A percentile compares a stretch with the other conserved stretches of the same genome.
phyloP scores from a whole-genome alignment of 306 rosid species.

The Inga leiocalycina region DNA sequence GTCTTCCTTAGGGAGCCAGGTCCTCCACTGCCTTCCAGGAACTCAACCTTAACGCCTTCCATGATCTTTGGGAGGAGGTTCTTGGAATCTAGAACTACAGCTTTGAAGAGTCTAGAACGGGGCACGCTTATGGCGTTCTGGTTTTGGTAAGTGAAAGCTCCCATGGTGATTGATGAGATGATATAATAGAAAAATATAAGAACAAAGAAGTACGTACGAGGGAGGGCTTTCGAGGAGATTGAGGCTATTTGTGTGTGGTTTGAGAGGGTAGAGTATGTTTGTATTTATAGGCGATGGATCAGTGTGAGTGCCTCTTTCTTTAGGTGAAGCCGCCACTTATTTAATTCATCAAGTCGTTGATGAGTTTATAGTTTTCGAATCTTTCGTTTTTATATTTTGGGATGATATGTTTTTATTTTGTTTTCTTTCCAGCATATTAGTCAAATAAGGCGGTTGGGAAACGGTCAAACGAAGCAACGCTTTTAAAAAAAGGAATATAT shows the following conservation, averaged over 20 bases:
- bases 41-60: conserved; percentile 36
- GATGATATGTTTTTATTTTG: too few relatives aligned
- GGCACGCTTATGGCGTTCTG: conserved; percentile 45
- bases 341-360: not conserved
- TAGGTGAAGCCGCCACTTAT: too few relatives aligned
- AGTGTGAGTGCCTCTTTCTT: not conserved
- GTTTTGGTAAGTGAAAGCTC: conserved; percentile 39
- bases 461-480: too few relatives aligned
- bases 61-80: conserved; percentile 49
- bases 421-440: too few relatives aligned
- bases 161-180: conserved; percentile 40
- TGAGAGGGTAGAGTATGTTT: not conserved
- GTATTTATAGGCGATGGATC: not conserved
- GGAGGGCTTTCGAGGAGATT: not conserved
- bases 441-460: too few relatives aligned
- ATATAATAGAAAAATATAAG: too few relatives aligned
- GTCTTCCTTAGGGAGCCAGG: conserved; percentile 63
- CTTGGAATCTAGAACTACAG: conserved; percentile 40
- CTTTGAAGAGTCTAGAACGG: conserved; percentile 53
- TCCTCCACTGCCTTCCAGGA: conserved; percentile 54
- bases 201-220: too few relatives aligned
- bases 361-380: not conserved
- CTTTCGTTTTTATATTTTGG: too few relatives aligned
- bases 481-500: too few relatives aligned
- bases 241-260: not conserved